Evolutionary conservation across 208 protist species (phyloP).

Genomic region (Crithidia fasciculata): DNA sequence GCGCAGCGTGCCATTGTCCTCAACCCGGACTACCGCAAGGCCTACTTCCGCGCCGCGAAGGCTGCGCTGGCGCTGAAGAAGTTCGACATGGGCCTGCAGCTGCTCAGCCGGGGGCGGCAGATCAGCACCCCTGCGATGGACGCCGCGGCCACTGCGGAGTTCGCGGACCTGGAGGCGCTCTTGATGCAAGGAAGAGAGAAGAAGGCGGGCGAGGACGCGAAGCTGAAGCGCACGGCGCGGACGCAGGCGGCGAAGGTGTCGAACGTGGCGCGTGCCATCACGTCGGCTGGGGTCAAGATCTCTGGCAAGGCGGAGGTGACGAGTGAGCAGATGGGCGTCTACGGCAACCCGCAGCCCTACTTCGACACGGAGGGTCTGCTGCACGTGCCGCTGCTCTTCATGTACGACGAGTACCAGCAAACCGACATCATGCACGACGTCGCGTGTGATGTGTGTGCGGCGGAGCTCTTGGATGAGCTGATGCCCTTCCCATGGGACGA

Average conservation of each 20-base stretch:
- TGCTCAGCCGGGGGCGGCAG: slow-evolving; percentile 56
- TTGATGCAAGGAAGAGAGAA: slow-evolving; percentile 34
- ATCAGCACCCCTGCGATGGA: slow-evolving; percentile 45
- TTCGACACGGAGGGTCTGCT: slow-evolving; percentile 75
- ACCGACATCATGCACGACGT: slow-evolving; percentile 94
- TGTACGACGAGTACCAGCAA: slow-evolving; percentile 94
- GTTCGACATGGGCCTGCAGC: slow-evolving; percentile 70
- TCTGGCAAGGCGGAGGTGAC: slow-evolving; percentile 60
- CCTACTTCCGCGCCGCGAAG: slow-evolving; percentile 86
- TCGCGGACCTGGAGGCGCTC: slow-evolving; percentile 58
- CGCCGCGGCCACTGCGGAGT: slow-evolving; percentile 43
- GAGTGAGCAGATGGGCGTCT: slow-evolving; percentile 86
- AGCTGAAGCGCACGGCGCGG: slow-evolving; percentile 34
- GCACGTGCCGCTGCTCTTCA: slow-evolving; percentile 93
- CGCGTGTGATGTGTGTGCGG: slow-evolving; percentile 63
- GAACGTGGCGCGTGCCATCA: slow-evolving; percentile 71
- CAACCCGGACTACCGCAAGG: slow-evolving; percentile 82
- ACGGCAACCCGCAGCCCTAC: slow-evolving; percentile 79
- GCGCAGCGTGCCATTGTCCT: slow-evolving; percentile 83
- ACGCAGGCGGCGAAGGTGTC: slow-evolving; percentile 63
- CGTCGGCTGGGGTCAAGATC: slow-evolving; percentile 67
- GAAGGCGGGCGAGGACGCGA: slow-evolving; percentile 40
- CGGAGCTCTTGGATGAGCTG: slow-evolving; percentile 75
- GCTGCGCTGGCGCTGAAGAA: slow-evolving; percentile 75
- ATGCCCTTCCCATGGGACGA: slow-evolving; percentile 91